These are phyloP conservation scores for Magnusiomyces tetraspermus DNA, from an alignment of 1,139 yeast genomes.

Conservation along the genomic window DNA sequence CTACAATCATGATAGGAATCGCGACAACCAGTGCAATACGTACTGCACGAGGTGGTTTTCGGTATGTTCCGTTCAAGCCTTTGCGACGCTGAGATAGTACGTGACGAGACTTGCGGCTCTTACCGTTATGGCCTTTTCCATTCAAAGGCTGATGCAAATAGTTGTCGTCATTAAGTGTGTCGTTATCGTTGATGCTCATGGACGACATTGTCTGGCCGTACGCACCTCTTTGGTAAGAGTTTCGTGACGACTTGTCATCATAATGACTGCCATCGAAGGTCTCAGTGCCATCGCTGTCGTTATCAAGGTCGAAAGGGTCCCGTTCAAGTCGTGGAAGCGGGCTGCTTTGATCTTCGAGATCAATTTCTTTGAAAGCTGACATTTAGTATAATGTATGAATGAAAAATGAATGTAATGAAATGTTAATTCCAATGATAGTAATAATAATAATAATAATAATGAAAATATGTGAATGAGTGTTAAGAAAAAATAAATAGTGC, in stretches of 20 bases:
- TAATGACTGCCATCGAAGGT: too few relatives aligned
- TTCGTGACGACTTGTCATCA: too few relatives aligned
- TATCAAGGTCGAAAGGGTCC: slow-evolving; percentile 1
- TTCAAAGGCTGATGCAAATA: background rate
- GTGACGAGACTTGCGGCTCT: background rate
- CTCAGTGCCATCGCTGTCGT: slow-evolving; percentile 1
- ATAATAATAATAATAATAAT: too few relatives aligned
- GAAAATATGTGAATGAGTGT: too few relatives aligned
- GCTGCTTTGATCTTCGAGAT: background rate
- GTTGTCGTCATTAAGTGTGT: background rate
- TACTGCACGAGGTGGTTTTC: background rate
- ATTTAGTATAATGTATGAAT: background rate
- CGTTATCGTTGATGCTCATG: too few relatives aligned
- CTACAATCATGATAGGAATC: slow-evolving; percentile 23
- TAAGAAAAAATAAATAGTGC: too few relatives aligned
- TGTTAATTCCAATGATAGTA: background rate
- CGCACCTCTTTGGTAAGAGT: too few relatives aligned
- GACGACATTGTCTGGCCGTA: too few relatives aligned
- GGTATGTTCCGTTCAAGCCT: background rate
- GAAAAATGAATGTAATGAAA: background rate
- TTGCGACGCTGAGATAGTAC: background rate
- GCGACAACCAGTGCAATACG: slow-evolving; percentile 20
- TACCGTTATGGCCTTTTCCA: background rate
- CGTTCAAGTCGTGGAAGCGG: background rate
- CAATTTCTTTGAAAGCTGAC: background rate